Evolutionary conservation across 2,329 filamentous ascomycete species (phyloP).

Genomic region (Pestalotiopsis sp.): DNA sequence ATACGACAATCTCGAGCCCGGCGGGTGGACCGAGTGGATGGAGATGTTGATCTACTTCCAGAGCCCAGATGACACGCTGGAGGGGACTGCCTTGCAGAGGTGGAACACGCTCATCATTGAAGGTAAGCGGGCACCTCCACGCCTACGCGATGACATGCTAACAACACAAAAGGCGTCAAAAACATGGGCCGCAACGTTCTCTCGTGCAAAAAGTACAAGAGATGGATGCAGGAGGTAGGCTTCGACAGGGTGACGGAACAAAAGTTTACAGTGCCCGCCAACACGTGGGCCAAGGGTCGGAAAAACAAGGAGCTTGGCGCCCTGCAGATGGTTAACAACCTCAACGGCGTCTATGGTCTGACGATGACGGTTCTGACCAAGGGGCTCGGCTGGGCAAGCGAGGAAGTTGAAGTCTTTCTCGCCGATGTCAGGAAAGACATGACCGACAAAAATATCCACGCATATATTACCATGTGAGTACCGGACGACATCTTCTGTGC

Average conservation of each 20-base stretch:
- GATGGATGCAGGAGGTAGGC: slow-evolving; percentile 32
- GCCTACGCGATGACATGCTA: not conserved
- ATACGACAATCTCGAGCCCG: slow-evolving; percentile 42
- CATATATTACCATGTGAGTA: slow-evolving; percentile 31
- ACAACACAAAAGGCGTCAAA: slow-evolving; percentile 10
- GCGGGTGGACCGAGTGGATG: slow-evolving; percentile 42
- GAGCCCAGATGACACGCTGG: slow-evolving; percentile 29
- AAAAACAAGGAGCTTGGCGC: slow-evolving; percentile 37
- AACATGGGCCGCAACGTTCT: slow-evolving; percentile 28
- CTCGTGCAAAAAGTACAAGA: slow-evolving; percentile 22
- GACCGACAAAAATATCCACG: slow-evolving; percentile 31
- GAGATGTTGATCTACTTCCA: slow-evolving; percentile 29
- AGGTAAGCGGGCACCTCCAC: slow-evolving; percentile 11
- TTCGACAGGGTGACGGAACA: slow-evolving; percentile 35
- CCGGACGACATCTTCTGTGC: not conserved
- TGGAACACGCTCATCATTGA: slow-evolving; percentile 28
- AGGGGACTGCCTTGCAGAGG: slow-evolving; percentile 28
- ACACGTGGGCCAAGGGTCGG: slow-evolving; percentile 35
- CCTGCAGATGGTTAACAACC: slow-evolving; percentile 35
- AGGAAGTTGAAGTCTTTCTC: slow-evolving; percentile 33
- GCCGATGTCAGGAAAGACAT: slow-evolving; percentile 32
- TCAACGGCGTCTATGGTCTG: slow-evolving; percentile 32
- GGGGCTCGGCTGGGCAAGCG: slow-evolving; percentile 29
- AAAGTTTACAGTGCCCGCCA: slow-evolving; percentile 31
- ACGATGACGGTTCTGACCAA: slow-evolving; percentile 33